Percentiles rank a stretch among this genome's conserved stretches.
phyloP scores from a whole-genome alignment of 108 stramenopile species.

The Stephanodiscus minutulus region DNA sequence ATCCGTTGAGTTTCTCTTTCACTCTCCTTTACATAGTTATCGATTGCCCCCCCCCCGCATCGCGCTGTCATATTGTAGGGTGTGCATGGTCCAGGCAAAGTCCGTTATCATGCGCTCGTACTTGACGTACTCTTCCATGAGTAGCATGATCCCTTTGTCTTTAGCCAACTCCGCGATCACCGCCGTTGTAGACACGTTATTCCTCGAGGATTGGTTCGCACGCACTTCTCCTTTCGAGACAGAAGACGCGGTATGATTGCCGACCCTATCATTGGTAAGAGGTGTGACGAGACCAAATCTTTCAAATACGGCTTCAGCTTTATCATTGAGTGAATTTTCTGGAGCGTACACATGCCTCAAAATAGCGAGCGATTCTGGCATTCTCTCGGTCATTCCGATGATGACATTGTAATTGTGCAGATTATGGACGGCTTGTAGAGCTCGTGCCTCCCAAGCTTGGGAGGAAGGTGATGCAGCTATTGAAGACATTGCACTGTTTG shows the following conservation, averaged over 20 bases:
- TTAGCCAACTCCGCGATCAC: conserved; percentile 43
- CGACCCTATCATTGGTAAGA: background rate
- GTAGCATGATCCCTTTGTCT: conserved; percentile 32
- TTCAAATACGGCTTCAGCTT: background rate
- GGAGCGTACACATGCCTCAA: conserved; percentile 39
- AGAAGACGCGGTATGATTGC: background rate
- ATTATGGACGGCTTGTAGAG: conserved; percentile 38
- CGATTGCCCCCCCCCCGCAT: background rate
- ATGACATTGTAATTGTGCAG: conserved; percentile 53
- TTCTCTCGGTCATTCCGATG: conserved; percentile 58
- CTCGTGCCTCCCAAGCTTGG: conserved; percentile 23
- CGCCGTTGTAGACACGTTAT: conserved; percentile 36
- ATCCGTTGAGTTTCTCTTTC: too few species aligned
- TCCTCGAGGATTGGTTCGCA: conserved; percentile 24
- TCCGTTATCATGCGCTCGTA: conserved; percentile 27
- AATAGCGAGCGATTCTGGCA: conserved; percentile 53
- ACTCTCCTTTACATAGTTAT: too few species aligned
- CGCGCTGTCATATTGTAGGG: background rate
- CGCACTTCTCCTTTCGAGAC: background rate
- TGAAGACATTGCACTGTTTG: background rate
- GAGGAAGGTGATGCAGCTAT: background rate
- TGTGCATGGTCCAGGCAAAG: conserved; percentile 15
- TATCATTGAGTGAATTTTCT: background rate
- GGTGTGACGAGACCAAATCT: background rate
- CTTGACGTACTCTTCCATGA: conserved; percentile 43